Evolutionary conservation across 2,329 filamentous ascomycete genomes (phyloP), one percentile per base, ranked within the genome.

Genomic region (Tetracladium maxilliforme): DNA sequence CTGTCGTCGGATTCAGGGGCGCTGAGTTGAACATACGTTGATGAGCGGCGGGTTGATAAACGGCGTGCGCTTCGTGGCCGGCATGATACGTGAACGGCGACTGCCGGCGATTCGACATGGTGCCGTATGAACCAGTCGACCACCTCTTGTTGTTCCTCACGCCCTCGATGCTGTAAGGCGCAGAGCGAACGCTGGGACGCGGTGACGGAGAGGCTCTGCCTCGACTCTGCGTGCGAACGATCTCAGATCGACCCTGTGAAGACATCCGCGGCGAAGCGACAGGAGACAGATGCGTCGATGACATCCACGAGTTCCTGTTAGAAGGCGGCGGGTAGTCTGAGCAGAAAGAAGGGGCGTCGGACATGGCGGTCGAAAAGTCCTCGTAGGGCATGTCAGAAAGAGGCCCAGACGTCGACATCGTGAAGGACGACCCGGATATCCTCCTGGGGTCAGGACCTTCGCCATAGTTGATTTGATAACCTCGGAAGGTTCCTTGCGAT

Each of bases 121-220:
- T 64, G 12, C 64, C 71, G 31, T 75, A 81, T 4, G 74, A 80
- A 10, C 76, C 77, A 4, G 78, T 83, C 12, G 78, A 83, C 77
- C 78, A 84, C 36, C 78, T 62, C 57, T 83, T 82, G 43, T 62
- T 70, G 33, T n/a, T n/a, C n/a, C 74, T 65, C 22, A 58, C 60
- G 26, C 61, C 64, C 22, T 82, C 76, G 25, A 81, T 60, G 25
- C 56, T 73, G 50, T 83, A 83, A 1, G 78, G 78, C 11, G 70
- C 73, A 20, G 75, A 68, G 32, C 77, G 67, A 42, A 75, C 60
- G 27, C 62, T 70, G 16, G 70, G 71, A 22, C 76, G 64, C 13
- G 78, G 75, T 16, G 76, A 79, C 19, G 76, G 75, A 22, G 77
- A 81, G 9, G 74, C 73, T 20, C 75, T 65, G 13, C 75, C 72